Percentiles rank a stretch among this genome's conserved stretches.
These are phyloP conservation scores for Rhododendron kiyosumense DNA, from an alignment of 148 eudicot genomes.

Conservation along the genomic window DNA sequence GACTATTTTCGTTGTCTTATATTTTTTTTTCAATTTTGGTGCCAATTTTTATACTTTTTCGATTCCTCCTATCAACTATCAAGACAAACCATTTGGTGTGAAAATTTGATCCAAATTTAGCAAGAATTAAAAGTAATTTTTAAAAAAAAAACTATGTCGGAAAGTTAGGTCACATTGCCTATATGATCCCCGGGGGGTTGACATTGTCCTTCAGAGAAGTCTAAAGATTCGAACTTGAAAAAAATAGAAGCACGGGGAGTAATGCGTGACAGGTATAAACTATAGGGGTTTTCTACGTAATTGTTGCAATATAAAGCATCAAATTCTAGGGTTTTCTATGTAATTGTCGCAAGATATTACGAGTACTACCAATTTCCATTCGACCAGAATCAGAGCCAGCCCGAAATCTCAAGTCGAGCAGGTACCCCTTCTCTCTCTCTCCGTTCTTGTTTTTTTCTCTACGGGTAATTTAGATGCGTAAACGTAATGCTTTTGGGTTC, in stretches of 20 bases:
- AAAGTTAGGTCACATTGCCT: too few relatives aligned
- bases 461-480: neutral
- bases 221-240: neutral
- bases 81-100: too few relatives aligned
- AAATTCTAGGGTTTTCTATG: conserved; percentile 4
- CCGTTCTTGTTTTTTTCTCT: neutral
- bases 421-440: neutral
- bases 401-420: neutral
- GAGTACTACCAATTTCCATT: neutral
- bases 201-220: neutral
- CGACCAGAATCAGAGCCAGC: neutral
- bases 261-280: neutral
- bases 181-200: too few relatives aligned
- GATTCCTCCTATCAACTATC: too few relatives aligned
- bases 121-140: too few relatives aligned
- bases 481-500: neutral
- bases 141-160: too few relatives aligned
- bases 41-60: too few relatives aligned
- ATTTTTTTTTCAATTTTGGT: too few relatives aligned
- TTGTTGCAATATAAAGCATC: neutral
- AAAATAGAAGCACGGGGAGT: neutral
- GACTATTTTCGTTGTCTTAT: too few relatives aligned
- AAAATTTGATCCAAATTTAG: too few relatives aligned
- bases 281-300: neutral
- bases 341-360: neutral